Evolutionary conservation across 306 rosid genomes (phyloP), one percentile per base, ranked within the genome.

Genomic region (Citrullus mucosospermus): DNA sequence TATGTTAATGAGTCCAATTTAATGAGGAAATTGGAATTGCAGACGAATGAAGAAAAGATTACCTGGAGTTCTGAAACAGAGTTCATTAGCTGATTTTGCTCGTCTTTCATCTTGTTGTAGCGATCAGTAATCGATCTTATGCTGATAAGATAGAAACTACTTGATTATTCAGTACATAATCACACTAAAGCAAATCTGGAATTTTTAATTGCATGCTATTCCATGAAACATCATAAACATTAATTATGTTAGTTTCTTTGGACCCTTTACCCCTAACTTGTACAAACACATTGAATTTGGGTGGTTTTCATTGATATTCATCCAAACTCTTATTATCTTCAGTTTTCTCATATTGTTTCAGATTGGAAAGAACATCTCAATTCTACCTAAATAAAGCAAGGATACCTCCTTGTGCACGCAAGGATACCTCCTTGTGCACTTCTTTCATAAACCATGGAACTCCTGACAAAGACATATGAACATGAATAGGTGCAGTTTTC

Each of bases 51-150:
- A 57, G 62, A 55, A 58, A 25, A 41, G 17, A 62, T 63, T 65
- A 78, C 80, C 80, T 78, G 80, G 48, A 63, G 73, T 50, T 78
- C 80, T 28, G 80, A 60, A 62, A 54, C 75, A 11, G 46, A 10
- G 53, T 78, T 50, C 75, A 78, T 46, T 34, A 30, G 8, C 62
- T 78, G 80, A 50, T 50, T 61, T 50, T 63, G 71, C 60, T 78
- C 62, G 20, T 50, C 75, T 63, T 78, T 78, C 75, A 34, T 30
- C 56, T 53, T 48, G 48, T 18, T 48, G 75, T 61, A 78, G 16
- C 75, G 80, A 13, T 78, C 80, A 1, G 58, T 65, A 44, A 78
- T 34, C 18, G 80, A 78, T 17, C 41, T 78, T 53, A 78, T 78
- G 80, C 80, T 78, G 80, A 28, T 41, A 48, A 78, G 59, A 32